Evolutionary conservation across 345 rosid species (phyloP).

Genomic region (Pugionium dolabratum): DNA sequence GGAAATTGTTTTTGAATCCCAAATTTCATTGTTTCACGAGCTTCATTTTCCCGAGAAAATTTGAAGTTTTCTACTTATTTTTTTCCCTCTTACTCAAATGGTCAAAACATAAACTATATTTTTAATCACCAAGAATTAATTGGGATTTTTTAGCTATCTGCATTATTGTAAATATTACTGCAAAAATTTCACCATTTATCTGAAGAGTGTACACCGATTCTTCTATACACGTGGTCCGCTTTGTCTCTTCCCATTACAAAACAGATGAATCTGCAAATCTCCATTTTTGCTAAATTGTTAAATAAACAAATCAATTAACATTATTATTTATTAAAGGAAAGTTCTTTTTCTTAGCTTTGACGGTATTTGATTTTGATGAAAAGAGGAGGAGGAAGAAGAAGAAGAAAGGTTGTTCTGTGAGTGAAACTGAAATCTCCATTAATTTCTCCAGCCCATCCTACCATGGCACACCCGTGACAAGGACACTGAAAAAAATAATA

Average conservation of each 20-base stretch:
- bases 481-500: slow-evolving; percentile 44
- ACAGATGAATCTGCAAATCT: slow-evolving; percentile 53
- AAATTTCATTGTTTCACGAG: slow-evolving; percentile 21
- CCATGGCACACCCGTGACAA: slow-evolving; percentile 79
- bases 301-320: too few species aligned
- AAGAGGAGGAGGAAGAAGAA: slow-evolving; percentile 21
- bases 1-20: slow-evolving; percentile 11
- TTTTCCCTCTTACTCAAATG: not conserved
- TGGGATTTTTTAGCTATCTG: too few species aligned
- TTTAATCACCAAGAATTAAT: not conserved
- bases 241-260: slow-evolving; percentile 43
- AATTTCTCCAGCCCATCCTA: slow-evolving; percentile 59
- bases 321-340: slow-evolving; percentile 9
- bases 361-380: slow-evolving; percentile 1
- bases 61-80: not conserved
- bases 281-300: too few species aligned
- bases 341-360: slow-evolving; percentile 33
- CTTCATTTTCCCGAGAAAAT: slow-evolving; percentile 30
- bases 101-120: slow-evolving; percentile 41
- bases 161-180: slow-evolving; percentile 26
- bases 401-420: slow-evolving; percentile 42
- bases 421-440: slow-evolving; percentile 43
- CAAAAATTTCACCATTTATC: slow-evolving; percentile 3
- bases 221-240: slow-evolving; percentile 56
- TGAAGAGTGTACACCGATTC: slow-evolving; percentile 55